phyloP scores from a whole-genome alignment of 345 rosid genomes.

The Citrus reticulata region DNA sequence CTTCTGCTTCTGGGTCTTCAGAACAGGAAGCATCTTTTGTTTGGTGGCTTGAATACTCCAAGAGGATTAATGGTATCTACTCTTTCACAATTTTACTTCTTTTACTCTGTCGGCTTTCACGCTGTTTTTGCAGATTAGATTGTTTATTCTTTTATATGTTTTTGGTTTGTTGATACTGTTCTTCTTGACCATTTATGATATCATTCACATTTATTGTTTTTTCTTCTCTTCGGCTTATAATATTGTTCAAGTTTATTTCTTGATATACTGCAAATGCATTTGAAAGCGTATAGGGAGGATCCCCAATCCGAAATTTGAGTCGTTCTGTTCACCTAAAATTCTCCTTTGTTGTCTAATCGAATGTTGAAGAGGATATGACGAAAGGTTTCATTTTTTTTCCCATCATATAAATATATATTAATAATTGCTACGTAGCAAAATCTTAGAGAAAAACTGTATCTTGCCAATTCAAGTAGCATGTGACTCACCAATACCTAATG shows the following conservation, averaged over 20 bases:
- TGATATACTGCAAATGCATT: conserved; percentile 20
- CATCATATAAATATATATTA: background rate
- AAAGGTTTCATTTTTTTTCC: background rate
- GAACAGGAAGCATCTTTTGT: conserved; percentile 37
- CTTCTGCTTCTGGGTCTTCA: conserved; percentile 39
- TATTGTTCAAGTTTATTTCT: conserved; percentile 2
- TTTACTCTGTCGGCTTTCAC: background rate
- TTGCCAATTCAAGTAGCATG: background rate
- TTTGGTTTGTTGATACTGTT: conserved; percentile 12
- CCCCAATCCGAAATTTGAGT: conserved; percentile 30
- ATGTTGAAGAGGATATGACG: background rate
- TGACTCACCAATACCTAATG: background rate
- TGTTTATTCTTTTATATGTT: background rate
- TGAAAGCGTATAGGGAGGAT: conserved; percentile 25
- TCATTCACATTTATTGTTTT: no score
- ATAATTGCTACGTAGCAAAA: background rate
- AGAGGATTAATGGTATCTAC: conserved; percentile 38
- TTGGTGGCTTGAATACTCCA: conserved; percentile 50
- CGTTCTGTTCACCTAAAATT: conserved; percentile 8
- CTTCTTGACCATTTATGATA: conserved; percentile 16
- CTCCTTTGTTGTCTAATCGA: conserved; percentile 1
- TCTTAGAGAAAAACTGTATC: background rate
- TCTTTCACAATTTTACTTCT: conserved; percentile 10
- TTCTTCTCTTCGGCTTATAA: no score
- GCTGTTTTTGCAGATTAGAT: background rate